phyloP scores from a whole-genome alignment of 2,329 filamentous ascomycete genomes.

The Hansfordia pulvinata region DNA sequence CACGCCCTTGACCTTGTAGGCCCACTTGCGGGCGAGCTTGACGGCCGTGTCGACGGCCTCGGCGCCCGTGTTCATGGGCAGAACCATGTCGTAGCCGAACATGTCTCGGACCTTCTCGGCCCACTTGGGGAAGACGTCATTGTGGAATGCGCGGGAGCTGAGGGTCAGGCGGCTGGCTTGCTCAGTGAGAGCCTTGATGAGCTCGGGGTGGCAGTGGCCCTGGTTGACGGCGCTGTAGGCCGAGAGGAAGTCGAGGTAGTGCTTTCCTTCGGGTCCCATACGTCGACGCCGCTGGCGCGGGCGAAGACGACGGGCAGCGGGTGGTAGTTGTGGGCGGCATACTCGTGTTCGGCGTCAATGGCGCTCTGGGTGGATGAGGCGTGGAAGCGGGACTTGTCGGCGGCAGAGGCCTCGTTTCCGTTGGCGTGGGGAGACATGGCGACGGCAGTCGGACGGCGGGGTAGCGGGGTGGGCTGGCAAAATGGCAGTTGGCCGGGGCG shows the following conservation, averaged over 20 bases:
- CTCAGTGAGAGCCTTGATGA: conserved; percentile 78
- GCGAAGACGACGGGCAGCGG: conserved; percentile 90
- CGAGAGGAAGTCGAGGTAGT: conserved; percentile 96
- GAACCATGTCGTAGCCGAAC: conserved; percentile 94
- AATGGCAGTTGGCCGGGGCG: too few relatives aligned
- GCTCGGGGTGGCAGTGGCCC: conserved; percentile 92
- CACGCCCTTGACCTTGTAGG: conserved; percentile 90
- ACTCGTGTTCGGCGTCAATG: conserved; percentile 68
- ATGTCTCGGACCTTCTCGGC: conserved; percentile 80
- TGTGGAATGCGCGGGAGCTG: conserved; percentile 92
- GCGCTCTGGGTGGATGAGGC: conserved; percentile 65
- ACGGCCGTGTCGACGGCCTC: conserved; percentile 93
- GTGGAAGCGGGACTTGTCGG: conserved; percentile 43
- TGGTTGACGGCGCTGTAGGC: conserved; percentile 98
- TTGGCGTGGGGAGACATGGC: conserved; percentile 48
- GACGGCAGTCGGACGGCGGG: too few relatives aligned
- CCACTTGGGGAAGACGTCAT: conserved; percentile 94
- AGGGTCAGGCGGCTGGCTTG: conserved; percentile 84
- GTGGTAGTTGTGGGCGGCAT: conserved; percentile 97
- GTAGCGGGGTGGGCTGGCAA: too few relatives aligned
- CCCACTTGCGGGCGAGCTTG: conserved; percentile 96
- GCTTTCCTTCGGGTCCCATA: conserved; percentile 92
- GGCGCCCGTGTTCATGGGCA: conserved; percentile 96
- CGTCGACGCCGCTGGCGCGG: conserved; percentile 68
- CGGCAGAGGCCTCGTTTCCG: conserved; percentile 17